Conservation (phyloP, 164 flowering plant genomes). For the Chimonanthus salicifolius region DNA sequence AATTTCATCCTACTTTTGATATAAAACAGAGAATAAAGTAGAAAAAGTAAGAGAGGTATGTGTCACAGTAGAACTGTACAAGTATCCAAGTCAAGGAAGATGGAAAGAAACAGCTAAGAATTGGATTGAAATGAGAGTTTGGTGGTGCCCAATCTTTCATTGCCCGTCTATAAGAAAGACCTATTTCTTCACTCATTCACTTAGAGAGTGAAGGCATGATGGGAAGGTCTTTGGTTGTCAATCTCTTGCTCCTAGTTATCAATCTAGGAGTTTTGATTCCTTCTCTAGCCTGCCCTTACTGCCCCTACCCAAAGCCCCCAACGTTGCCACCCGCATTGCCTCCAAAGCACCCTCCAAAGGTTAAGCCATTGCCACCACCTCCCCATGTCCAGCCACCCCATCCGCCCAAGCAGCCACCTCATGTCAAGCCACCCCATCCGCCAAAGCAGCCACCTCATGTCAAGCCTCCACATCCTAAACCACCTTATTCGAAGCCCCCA, state of each 20-base stretch:
- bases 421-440: neutral
- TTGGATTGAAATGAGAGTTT: too few species aligned
- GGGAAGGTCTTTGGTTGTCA: constrained; percentile 19
- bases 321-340: constrained; percentile 13
- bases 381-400: constrained; percentile 1
- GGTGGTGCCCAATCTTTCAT: too few species aligned
- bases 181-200: too few species aligned
- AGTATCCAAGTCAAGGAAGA: too few species aligned
- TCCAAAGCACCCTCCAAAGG: constrained; percentile 19
- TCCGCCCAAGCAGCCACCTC: constrained; percentile 9
- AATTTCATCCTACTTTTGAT: too few species aligned
- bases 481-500: neutral
- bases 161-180: too few species aligned
- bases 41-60: too few species aligned
- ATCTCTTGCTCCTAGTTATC: constrained; percentile 14
- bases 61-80: too few species aligned
- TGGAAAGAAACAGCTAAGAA: too few species aligned
- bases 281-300: constrained; percentile 33
- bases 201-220: neutral
- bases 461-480: neutral
- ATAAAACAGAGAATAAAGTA: too few species aligned
- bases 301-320: constrained; percentile 28
- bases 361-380: constrained; percentile 12
- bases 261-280: constrained; percentile 9
- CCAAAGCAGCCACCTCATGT: neutral